phyloP scores from a whole-genome alignment of 2,329 filamentous ascomycete species.

The Cryphonectria radicalis region DNA sequence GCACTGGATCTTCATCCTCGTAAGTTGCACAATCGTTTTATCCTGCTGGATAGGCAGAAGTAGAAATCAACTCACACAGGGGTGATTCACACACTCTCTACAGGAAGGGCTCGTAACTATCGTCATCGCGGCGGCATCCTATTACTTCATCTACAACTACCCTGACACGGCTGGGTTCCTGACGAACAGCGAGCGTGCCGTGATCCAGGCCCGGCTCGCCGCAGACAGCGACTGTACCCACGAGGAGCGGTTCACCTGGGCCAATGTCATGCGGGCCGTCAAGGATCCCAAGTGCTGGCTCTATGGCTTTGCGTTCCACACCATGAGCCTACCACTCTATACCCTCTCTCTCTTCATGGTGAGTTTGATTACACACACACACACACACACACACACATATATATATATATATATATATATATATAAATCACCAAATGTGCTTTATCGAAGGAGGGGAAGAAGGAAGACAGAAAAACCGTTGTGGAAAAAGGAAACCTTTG shows the following conservation, averaged over 20 bases:
- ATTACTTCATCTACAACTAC: slow-evolving; percentile 70
- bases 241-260: slow-evolving; percentile 71
- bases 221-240: slow-evolving; percentile 72
- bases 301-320: slow-evolving; percentile 73
- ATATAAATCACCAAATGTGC: background rate
- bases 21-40: slow-evolving; percentile 35
- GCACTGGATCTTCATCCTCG: slow-evolving; percentile 65
- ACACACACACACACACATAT: too few relatives aligned
- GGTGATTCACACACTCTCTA: too few relatives aligned
- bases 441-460: too few relatives aligned
- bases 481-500: too few relatives aligned
- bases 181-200: slow-evolving; percentile 55
- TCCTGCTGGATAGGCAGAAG: background rate
- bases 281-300: slow-evolving; percentile 74
- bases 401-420: too few relatives aligned
- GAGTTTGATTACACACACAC: slow-evolving; percentile 31
- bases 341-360: slow-evolving; percentile 60
- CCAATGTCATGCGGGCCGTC: slow-evolving; percentile 64
- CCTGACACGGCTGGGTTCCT: slow-evolving; percentile 64
- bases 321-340: slow-evolving; percentile 67
- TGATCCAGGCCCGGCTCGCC: slow-evolving; percentile 65
- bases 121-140: slow-evolving; percentile 52
- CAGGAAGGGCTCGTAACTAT: slow-evolving; percentile 61
- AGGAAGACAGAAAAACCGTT: background rate
- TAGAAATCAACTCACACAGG: background rate